A percentile compares a stretch with the other conserved stretches of the same genome.
Evolutionary conservation across 1,284 basidiomycete genomes (phyloP).

Genomic region (Ceratobasidium theobromae): DNA sequence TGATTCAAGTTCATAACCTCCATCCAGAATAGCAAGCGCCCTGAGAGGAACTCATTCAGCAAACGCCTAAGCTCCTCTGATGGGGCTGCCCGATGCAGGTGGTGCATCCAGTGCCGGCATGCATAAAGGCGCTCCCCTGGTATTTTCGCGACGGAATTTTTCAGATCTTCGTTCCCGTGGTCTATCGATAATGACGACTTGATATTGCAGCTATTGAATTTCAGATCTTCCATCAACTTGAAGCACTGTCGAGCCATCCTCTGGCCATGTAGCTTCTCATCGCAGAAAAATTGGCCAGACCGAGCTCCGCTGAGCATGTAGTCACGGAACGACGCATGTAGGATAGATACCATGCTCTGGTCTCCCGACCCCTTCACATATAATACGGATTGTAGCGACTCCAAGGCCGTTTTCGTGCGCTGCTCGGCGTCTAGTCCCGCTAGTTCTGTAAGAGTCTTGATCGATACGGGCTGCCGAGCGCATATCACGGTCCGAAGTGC

Average conservation of each 20-base stretch:
- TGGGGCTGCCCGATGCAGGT: too few relatives aligned
- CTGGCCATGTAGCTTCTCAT: background rate
- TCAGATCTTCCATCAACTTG: background rate
- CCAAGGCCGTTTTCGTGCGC: background rate
- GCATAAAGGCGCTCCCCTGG: too few relatives aligned
- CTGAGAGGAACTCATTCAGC: too few relatives aligned
- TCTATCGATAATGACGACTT: too few relatives aligned
- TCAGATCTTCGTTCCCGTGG: too few relatives aligned
- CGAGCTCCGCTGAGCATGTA: background rate
- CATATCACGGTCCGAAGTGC: background rate
- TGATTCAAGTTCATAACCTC: background rate
- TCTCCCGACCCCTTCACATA: background rate
- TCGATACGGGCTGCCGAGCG: background rate
- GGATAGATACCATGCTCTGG: background rate
- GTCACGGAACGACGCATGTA: background rate
- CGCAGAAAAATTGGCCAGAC: background rate
- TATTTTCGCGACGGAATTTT: too few relatives aligned
- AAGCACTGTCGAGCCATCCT: too few relatives aligned
- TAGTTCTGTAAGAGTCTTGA: background rate
- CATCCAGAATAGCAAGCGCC: too few relatives aligned
- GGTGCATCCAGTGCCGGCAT: too few relatives aligned
- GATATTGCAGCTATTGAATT: background rate
- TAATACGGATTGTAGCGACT: background rate
- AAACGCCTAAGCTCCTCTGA: too few relatives aligned
- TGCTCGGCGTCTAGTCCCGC: background rate